A percentile compares a stretch with the other conserved stretches of the same genome.
These are phyloP conservation scores for Ogataea henricii DNA, from an alignment of 805 yeast genomes.

Conservation along the genomic window DNA sequence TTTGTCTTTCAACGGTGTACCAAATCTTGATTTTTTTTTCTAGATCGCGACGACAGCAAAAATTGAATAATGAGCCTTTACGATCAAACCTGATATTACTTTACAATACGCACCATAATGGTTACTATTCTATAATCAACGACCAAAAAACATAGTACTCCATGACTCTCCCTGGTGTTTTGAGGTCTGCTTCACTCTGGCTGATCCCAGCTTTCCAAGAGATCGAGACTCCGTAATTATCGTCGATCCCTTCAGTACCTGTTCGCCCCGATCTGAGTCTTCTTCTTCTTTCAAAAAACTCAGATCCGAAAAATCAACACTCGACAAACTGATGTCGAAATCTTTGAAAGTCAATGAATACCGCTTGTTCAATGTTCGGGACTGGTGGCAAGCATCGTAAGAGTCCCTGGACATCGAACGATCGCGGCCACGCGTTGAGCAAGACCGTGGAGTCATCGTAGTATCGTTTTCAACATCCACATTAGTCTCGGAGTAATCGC, in stretches of 20 bases:
- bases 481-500: constrained; percentile 4
- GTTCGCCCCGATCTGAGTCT: constrained; percentile 3
- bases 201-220: constrained; percentile 7
- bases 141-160: constrained; percentile 18
- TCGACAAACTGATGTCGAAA: constrained; percentile 20
- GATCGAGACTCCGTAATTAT: constrained; percentile 13
- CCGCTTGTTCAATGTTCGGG: constrained; percentile 22
- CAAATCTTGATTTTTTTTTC: no score
- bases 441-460: constrained; percentile 27
- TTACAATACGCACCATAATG: neutral
- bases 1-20: no score
- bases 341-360: constrained; percentile 30
- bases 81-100: no score
- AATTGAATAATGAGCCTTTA: no score
- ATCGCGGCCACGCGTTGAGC: constrained; percentile 40
- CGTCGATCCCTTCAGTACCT: constrained; percentile 10
- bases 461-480: constrained; percentile 8
- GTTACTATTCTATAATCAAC: constrained; percentile 4
- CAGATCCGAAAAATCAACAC: constrained; percentile 15
- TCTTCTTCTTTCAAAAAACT: constrained; percentile 19
- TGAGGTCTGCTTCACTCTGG: neutral
- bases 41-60: neutral
- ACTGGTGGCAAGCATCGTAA: constrained; percentile 18
- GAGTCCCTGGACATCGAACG: constrained; percentile 59
- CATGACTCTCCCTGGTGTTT: constrained; percentile 8